Conservation (phyloP, 345 rosid species). For the Lepidium africanum region DNA sequence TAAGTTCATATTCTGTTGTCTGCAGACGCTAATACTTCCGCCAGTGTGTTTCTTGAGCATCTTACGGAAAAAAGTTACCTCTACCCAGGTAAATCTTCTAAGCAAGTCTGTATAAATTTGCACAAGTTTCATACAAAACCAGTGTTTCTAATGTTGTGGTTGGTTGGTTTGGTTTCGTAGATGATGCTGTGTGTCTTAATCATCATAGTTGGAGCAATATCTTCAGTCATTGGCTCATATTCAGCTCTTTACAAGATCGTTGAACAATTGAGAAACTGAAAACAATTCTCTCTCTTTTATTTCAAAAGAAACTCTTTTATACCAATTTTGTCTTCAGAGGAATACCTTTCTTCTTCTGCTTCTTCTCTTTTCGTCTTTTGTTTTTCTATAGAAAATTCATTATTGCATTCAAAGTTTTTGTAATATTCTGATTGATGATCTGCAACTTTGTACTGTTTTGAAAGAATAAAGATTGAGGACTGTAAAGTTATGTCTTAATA, state of each 20-base stretch:
- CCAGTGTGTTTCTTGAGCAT: slow-evolving; percentile 85
- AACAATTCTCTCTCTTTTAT: not conserved
- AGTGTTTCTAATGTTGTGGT: not conserved
- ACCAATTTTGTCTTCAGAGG: slow-evolving; percentile 32
- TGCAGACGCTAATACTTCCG: slow-evolving; percentile 86
- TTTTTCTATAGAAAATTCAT: slow-evolving; percentile 12
- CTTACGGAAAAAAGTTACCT: slow-evolving; percentile 40
- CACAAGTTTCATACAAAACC: not conserved
- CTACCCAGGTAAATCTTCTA: slow-evolving; percentile 41
- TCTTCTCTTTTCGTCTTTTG: not conserved
- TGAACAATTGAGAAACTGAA: slow-evolving; percentile 38
- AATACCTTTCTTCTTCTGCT: not conserved
- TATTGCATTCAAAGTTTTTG: slow-evolving; percentile 15
- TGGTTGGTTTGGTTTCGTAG: slow-evolving; percentile 29
- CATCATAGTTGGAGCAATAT: slow-evolving; percentile 55
- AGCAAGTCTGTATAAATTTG: not conserved
- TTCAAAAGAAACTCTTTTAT: not conserved
- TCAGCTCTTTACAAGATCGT: slow-evolving; percentile 66
- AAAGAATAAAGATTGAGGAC: slow-evolving; percentile 8
- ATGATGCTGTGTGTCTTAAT: slow-evolving; percentile 43
- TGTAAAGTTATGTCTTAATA: not conserved
- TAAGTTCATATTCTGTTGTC: not conserved
- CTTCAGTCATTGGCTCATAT: slow-evolving; percentile 60
- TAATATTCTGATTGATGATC: slow-evolving; percentile 16
- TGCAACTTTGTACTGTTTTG: not conserved